Conservation (phyloP, 441 rosid species). For the Cnidoscolus chayamansa region DNA sequence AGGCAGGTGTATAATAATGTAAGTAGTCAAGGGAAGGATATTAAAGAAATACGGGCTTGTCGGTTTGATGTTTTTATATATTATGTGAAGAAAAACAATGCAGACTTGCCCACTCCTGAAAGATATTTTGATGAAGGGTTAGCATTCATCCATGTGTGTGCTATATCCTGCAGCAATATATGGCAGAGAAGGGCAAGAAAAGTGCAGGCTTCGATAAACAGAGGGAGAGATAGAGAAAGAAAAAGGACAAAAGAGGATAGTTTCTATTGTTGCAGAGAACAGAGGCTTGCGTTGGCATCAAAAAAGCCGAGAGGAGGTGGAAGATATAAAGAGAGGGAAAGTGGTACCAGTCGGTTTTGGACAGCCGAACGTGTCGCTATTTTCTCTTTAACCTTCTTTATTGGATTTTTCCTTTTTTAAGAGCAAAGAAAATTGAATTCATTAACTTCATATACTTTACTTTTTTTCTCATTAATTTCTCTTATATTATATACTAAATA, state of each 20-base stretch:
- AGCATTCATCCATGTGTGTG: not conserved
- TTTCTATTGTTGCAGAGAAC: not conserved
- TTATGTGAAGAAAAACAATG: too few relatives aligned
- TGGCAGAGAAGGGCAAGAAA: conserved; percentile 4
- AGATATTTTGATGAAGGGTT: not conserved
- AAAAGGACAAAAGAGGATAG: conserved; percentile 6
- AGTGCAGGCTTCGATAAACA: not conserved
- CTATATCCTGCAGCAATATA: not conserved
- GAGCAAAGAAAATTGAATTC: too few relatives aligned
- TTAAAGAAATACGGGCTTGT: not conserved
- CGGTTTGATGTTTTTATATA: too few relatives aligned
- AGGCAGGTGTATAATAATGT: conserved; percentile 27
- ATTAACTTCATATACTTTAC: conserved; percentile 30
- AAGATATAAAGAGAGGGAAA: not conserved
- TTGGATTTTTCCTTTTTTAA: not conserved
- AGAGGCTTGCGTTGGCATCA: not conserved
- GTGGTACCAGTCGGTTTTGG: not conserved
- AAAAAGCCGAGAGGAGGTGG: not conserved
- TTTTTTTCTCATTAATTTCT: conserved; percentile 44
- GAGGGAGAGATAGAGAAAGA: not conserved
- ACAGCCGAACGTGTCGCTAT: conserved; percentile 8
- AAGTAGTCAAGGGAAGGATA: too few relatives aligned
- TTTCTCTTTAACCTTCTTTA: not conserved
- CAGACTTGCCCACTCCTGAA: not conserved
- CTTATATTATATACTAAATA: too few relatives aligned